phyloP scores from a whole-genome alignment of 371 early-diverging fungal genomes.

The Saksenaea oblongispora region DNA sequence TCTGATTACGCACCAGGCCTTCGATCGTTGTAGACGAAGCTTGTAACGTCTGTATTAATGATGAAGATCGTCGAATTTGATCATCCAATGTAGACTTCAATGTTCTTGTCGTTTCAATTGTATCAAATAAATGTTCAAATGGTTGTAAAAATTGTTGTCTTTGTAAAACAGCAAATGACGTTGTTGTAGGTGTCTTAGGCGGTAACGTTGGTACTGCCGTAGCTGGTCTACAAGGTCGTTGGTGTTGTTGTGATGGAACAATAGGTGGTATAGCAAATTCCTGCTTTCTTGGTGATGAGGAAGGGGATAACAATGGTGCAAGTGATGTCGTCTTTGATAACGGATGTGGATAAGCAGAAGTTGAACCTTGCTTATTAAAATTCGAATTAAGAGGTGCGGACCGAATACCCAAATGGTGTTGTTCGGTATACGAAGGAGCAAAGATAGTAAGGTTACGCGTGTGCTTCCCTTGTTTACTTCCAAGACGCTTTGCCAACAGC shows the following conservation, averaged over 20 bases:
- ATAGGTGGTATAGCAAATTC: constrained; percentile 55
- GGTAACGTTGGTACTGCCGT: constrained; percentile 22
- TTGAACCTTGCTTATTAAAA: constrained; percentile 22
- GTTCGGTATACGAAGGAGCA: constrained; percentile 59
- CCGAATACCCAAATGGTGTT: constrained; percentile 43
- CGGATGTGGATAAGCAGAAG: neutral
- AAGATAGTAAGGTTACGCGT: constrained; percentile 58
- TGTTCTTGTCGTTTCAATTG: constrained; percentile 56
- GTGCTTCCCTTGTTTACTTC: constrained; percentile 46
- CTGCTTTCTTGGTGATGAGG: constrained; percentile 23
- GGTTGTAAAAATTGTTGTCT: constrained; percentile 56
- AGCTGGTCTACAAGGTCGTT: constrained; percentile 9
- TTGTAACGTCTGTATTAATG: constrained; percentile 76
- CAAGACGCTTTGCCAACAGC: constrained; percentile 33
- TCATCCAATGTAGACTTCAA: constrained; percentile 70
- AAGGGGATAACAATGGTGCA: constrained; percentile 34
- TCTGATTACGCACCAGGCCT: constrained; percentile 71
- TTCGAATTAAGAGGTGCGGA: constrained; percentile 60
- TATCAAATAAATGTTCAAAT: constrained; percentile 61
- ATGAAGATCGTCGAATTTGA: constrained; percentile 73
- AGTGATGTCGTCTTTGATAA: constrained; percentile 13
- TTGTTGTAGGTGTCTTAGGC: constrained; percentile 31
- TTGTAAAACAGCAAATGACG: constrained; percentile 33
- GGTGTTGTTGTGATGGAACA: constrained; percentile 51
- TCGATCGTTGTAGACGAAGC: constrained; percentile 77